These are phyloP conservation scores for Stylonectria norvegica DNA, from an alignment of 2,329 filamentous ascomycete species.

Conservation along the genomic window DNA sequence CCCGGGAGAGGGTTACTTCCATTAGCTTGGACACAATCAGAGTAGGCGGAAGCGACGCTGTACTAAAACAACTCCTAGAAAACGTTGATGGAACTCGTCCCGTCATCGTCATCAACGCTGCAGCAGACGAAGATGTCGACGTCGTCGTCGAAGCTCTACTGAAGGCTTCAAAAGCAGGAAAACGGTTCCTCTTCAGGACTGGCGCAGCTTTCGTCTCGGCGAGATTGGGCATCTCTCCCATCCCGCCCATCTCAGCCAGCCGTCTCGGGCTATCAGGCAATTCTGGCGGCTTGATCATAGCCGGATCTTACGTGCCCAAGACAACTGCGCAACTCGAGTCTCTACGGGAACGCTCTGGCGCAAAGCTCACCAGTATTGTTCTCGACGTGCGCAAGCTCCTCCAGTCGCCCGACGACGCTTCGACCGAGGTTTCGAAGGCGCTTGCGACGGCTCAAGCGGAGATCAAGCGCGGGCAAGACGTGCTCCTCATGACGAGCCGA, in stretches of 20 bases:
- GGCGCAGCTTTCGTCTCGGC: constrained; percentile 44
- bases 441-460: constrained; percentile 35
- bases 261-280: constrained; percentile 38
- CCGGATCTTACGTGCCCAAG: constrained; percentile 57
- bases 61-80: constrained; percentile 39
- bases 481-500: constrained; percentile 58
- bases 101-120: constrained; percentile 52
- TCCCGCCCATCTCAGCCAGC: constrained; percentile 46
- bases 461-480: constrained; percentile 46
- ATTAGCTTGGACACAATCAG: constrained; percentile 48
- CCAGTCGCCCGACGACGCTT: constrained; percentile 30
- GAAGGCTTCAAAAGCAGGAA: constrained; percentile 29
- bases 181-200: constrained; percentile 38
- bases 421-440: constrained; percentile 30
- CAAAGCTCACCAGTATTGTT: constrained; percentile 42
- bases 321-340: constrained; percentile 52
- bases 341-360: constrained; percentile 37
- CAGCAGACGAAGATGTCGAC: constrained; percentile 52
- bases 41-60: constrained; percentile 39
- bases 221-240: constrained; percentile 48
- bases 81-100: constrained; percentile 24
- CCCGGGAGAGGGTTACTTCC: constrained; percentile 37
- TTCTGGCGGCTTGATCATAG: constrained; percentile 51
- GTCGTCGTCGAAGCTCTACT: constrained; percentile 51
- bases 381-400: constrained; percentile 49